These are phyloP conservation scores for Nicotiana obtusifolia DNA, from an alignment of 257 asterid species.

Conservation along the genomic window DNA sequence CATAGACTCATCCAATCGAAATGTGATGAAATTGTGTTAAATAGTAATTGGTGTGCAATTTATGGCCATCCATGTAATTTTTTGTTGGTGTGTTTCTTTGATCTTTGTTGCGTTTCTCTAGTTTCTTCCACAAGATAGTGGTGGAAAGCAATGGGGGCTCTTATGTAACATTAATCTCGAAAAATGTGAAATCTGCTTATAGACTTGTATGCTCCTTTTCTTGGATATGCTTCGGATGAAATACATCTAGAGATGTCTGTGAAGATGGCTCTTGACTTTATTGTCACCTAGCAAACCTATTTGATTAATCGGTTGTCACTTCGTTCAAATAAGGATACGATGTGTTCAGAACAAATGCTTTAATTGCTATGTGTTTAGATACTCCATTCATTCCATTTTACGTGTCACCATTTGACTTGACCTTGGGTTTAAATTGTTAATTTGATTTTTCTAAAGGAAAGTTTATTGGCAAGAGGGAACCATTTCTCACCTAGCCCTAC, in stretches of 20 bases:
- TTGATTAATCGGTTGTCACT: neutral
- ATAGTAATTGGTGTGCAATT: neutral
- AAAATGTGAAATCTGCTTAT: neutral
- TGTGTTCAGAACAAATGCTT: neutral
- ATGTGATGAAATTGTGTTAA: neutral
- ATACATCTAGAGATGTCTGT: neutral
- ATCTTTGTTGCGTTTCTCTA: neutral
- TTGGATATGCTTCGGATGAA: neutral
- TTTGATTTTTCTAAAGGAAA: neutral
- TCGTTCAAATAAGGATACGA: neutral
- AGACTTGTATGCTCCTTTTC: neutral
- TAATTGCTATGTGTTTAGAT: neutral
- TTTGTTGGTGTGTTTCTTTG: too few relatives aligned
- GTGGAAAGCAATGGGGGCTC: neutral
- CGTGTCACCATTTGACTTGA: neutral
- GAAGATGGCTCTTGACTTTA: neutral
- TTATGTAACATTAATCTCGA: neutral
- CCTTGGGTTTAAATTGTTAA: neutral
- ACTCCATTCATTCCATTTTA: neutral
- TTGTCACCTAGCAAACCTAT: neutral
- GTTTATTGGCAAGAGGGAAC: too few relatives aligned
- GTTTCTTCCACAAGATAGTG: neutral
- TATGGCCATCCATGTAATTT: neutral
- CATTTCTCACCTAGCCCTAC: too few relatives aligned
- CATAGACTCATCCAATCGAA: neutral